Percentiles rank a stretch among this genome's conserved stretches.
Evolutionary conservation across 2,329 filamentous ascomycete species (phyloP).

Genomic region (Gaeumannomyces sp.): DNA sequence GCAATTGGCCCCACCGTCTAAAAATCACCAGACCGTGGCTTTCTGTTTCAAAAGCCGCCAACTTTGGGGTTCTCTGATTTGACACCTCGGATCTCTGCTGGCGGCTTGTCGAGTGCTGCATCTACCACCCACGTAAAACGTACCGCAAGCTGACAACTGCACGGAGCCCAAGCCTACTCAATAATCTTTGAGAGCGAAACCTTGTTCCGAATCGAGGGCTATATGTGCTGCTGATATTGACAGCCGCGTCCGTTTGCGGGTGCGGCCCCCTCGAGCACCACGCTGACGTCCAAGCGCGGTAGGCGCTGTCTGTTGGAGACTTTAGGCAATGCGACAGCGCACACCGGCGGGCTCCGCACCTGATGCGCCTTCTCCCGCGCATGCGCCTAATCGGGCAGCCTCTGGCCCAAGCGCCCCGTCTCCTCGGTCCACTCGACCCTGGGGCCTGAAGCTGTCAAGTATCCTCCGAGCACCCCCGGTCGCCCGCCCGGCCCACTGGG

Average conservation of each 20-base stretch:
- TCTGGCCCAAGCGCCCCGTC: too few relatives aligned
- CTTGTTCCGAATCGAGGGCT: too few relatives aligned
- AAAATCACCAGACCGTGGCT: too few relatives aligned
- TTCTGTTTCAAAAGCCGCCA: not conserved
- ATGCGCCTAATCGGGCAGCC: too few relatives aligned
- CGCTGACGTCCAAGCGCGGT: not conserved
- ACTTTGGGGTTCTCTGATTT: not conserved
- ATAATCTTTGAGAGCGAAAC: too few relatives aligned
- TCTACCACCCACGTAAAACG: too few relatives aligned
- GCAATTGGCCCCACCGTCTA: not conserved
- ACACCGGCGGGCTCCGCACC: not conserved
- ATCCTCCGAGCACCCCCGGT: not conserved
- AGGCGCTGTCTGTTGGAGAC: not conserved
- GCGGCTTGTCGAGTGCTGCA: not conserved
- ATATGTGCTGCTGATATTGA: not conserved
- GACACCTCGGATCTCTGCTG: not conserved
- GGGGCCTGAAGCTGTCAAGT: not conserved
- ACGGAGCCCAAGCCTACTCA: too few relatives aligned
- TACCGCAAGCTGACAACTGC: not conserved
- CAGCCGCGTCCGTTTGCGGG: too few relatives aligned
- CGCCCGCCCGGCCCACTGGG: too few relatives aligned
- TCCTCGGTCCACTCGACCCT: too few relatives aligned
- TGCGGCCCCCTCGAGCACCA: not conserved
- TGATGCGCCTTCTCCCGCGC: not conserved
- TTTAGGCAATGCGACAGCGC: not conserved